Evolutionary conservation across 2,329 filamentous ascomycete genomes (phyloP).

Genomic region (Cladosporium sp.): DNA sequence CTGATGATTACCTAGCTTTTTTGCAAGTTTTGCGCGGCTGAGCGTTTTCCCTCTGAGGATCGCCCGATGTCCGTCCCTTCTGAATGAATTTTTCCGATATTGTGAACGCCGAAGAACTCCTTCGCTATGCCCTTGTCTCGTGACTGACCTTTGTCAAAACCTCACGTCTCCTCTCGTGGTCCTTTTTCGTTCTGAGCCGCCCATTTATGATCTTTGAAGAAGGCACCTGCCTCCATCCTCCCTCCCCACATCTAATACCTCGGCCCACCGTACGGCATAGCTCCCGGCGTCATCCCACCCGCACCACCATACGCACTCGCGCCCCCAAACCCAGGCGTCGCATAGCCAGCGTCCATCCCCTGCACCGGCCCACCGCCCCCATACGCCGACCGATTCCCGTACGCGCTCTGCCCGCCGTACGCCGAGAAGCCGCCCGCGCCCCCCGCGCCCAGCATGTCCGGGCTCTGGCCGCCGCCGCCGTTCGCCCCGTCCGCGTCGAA

Average conservation of each 20-base stretch:
- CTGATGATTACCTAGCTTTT: too few relatives aligned
- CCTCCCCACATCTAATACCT: not conserved
- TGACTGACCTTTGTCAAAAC: not conserved
- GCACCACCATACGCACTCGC: constrained; percentile 59
- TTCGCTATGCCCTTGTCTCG: not conserved
- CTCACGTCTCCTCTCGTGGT: not conserved
- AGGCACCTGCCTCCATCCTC: not conserved
- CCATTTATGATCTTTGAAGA: not conserved
- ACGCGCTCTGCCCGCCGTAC: constrained; percentile 58
- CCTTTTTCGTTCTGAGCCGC: too few relatives aligned
- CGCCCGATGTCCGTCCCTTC: not conserved
- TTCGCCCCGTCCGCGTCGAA: constrained; percentile 24
- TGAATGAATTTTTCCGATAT: not conserved
- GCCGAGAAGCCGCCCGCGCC: constrained; percentile 63
- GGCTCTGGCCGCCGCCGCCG: constrained; percentile 43
- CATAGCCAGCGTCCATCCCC: constrained; percentile 47
- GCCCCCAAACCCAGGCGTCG: constrained; percentile 57
- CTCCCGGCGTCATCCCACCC: constrained; percentile 15
- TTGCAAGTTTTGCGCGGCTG: too few relatives aligned
- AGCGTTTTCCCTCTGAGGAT: not conserved
- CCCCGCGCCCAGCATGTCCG: constrained; percentile 53
- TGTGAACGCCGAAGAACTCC: not conserved
- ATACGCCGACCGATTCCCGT: constrained; percentile 60
- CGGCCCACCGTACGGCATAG: constrained; percentile 21
- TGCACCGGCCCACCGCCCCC: constrained; percentile 31